These are phyloP conservation scores for Pholiota microspora DNA, from an alignment of 768 basidiomycete genomes.

Conservation along the genomic window DNA sequence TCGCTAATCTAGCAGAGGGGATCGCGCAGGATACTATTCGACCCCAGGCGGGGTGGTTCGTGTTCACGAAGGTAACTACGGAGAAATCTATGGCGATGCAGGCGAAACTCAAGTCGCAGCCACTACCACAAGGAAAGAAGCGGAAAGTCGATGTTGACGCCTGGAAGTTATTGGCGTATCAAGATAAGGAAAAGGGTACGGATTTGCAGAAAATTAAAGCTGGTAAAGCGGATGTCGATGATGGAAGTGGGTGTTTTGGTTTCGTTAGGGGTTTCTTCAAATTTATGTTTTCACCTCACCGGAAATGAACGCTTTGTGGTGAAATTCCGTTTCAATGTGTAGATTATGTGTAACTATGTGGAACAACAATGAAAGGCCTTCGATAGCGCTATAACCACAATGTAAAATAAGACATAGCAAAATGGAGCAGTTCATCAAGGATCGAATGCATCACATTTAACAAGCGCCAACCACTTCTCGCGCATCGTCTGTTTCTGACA, in stretches of 20 bases:
- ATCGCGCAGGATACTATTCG: neutral
- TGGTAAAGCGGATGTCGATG: neutral
- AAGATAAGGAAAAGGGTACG: no score
- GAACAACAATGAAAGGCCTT: no score
- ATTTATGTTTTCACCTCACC: no score
- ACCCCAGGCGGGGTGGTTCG: neutral
- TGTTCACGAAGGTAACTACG: neutral
- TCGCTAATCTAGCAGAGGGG: neutral
- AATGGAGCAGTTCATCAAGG: no score
- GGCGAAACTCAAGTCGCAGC: neutral
- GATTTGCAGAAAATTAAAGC: no score
- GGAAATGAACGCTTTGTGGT: neutral
- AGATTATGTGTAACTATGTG: no score
- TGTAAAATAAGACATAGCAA: no score
- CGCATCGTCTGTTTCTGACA: conserved; percentile 6
- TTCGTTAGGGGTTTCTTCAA: neutral
- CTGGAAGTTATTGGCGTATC: no score
- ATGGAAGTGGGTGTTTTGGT: neutral
- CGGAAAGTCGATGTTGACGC: neutral
- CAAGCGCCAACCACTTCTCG: conserved; percentile 10
- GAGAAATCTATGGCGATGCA: neutral
- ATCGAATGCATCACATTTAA: conserved; percentile 13
- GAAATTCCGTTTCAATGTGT: no score
- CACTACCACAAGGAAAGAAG: neutral
- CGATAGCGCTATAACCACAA: no score